Percentiles rank a stretch among this genome's conserved stretches.
Conservation (phyloP, 495 filamentous ascomycete species). For the Aspergillus avenaceus region DNA sequence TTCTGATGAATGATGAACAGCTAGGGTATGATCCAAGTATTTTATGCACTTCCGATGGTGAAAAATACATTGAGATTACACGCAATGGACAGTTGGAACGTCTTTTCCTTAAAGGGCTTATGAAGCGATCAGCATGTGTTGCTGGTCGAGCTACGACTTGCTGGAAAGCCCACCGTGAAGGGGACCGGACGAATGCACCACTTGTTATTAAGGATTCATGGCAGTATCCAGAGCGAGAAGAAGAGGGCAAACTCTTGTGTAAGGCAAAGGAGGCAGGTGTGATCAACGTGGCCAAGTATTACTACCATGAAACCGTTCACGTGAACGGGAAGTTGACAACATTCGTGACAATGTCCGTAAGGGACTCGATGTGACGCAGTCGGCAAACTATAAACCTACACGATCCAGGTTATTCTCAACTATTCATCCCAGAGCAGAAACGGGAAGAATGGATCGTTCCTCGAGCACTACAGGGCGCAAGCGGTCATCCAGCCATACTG, state of each 20-base stretch:
- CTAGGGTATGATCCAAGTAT: slow-evolving; percentile 41
- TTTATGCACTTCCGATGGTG: slow-evolving; percentile 24
- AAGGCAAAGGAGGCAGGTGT: slow-evolving; percentile 21
- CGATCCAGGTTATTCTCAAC: too few relatives aligned
- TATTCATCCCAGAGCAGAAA: background rate
- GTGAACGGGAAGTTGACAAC: slow-evolving; percentile 24
- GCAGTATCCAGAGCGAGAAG: slow-evolving; percentile 42
- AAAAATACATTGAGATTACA: slow-evolving; percentile 31
- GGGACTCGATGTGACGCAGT: slow-evolving; percentile 16
- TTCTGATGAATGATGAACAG: slow-evolving; percentile 41
- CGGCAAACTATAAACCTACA: background rate
- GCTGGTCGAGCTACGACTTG: slow-evolving; percentile 44
- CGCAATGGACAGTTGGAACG: slow-evolving; percentile 32
- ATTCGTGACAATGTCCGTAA: slow-evolving; percentile 24
- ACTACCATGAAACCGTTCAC: slow-evolving; percentile 25
- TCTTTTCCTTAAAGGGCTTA: slow-evolving; percentile 35
- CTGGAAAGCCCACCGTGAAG: slow-evolving; percentile 41
- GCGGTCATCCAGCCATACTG: background rate
- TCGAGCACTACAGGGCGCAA: background rate
- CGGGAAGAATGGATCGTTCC: too few relatives aligned
- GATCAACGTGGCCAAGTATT: too few relatives aligned
- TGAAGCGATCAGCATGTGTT: slow-evolving; percentile 31
- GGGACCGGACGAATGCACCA: slow-evolving; percentile 21
- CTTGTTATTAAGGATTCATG: slow-evolving; percentile 49
- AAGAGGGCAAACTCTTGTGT: slow-evolving; percentile 33